Evolutionary conservation across 345 rosid genomes (phyloP).

Genomic region (Ailanthus altissimus): DNA sequence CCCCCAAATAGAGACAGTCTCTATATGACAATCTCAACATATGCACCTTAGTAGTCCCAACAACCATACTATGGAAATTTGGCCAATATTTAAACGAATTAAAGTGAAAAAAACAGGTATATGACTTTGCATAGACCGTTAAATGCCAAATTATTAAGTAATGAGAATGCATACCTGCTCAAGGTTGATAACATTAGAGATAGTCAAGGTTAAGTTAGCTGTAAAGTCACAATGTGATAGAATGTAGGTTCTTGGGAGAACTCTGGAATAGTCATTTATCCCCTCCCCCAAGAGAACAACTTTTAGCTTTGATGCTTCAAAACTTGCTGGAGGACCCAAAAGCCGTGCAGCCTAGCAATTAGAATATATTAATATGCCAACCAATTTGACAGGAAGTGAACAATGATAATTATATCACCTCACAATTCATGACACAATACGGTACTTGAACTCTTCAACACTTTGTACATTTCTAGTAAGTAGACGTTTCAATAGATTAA

Average conservation of each 20-base stretch:
- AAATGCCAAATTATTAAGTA: not conserved
- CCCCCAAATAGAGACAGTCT: not conserved
- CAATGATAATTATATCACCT: not conserved
- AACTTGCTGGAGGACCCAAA: slow-evolving; percentile 79
- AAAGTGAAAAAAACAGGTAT: not conserved
- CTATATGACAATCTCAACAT: not conserved
- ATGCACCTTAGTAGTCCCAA: not conserved
- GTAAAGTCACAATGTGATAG: slow-evolving; percentile 94
- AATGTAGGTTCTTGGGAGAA: slow-evolving; percentile 74
- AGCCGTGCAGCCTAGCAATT: slow-evolving; percentile 65
- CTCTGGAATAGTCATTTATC: slow-evolving; percentile 40
- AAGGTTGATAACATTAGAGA: slow-evolving; percentile 71
- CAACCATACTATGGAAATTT: not conserved
- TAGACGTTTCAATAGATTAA: not conserved
- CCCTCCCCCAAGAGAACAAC: slow-evolving; percentile 53
- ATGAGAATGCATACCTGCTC: slow-evolving; percentile 55
- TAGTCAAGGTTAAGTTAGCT: slow-evolving; percentile 76
- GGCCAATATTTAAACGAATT: not conserved
- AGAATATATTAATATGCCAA: slow-evolving; percentile 11
- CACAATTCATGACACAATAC: not conserved
- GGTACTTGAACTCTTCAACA: not conserved
- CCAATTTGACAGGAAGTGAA: slow-evolving; percentile 13
- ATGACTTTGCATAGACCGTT: not conserved
- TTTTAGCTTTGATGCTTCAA: slow-evolving; percentile 80
- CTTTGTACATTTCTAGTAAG: not conserved